Conservation (phyloP, 192 early-diverging fungal genomes). For the Blastocladiella britannica region DNA sequence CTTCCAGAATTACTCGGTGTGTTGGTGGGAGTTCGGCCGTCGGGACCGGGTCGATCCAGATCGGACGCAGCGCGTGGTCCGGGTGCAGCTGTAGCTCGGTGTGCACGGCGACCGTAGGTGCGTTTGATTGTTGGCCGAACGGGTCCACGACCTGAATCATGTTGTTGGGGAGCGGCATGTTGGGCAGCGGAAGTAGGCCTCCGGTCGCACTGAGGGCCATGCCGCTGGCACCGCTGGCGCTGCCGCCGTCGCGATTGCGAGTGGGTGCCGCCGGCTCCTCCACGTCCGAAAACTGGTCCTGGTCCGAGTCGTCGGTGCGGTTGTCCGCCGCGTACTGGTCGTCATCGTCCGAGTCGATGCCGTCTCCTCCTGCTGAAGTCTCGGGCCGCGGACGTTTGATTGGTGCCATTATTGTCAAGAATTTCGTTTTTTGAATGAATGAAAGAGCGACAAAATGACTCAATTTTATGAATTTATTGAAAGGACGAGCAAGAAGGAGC, state of each 20-base stretch:
- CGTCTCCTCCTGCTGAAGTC: no score
- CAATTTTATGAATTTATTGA: no score
- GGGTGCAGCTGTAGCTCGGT: constrained; percentile 60
- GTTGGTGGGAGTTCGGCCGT: no score
- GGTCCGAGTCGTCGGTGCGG: not conserved
- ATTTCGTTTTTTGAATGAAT: no score
- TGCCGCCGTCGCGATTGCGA: not conserved
- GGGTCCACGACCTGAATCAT: not conserved
- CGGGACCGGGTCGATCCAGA: constrained; percentile 69
- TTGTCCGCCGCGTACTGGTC: not conserved
- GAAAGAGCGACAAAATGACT: no score
- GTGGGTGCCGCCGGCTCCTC: no score
- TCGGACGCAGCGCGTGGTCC: constrained; percentile 70
- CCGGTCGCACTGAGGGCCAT: not conserved
- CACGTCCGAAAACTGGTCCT: not conserved
- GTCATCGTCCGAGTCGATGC: not conserved
- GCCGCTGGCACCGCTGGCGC: not conserved
- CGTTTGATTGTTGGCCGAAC: no score
- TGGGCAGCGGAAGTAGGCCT: not conserved
- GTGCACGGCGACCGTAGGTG: no score
- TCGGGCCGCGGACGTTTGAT: no score
- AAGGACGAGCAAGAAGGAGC: no score
- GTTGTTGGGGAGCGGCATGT: not conserved
- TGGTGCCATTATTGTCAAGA: no score
- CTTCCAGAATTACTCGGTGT: constrained; percentile 92